Base-by-base conservation (phyloP, 768 basidiomycete species). In the Pleurotus djamor region DNA sequence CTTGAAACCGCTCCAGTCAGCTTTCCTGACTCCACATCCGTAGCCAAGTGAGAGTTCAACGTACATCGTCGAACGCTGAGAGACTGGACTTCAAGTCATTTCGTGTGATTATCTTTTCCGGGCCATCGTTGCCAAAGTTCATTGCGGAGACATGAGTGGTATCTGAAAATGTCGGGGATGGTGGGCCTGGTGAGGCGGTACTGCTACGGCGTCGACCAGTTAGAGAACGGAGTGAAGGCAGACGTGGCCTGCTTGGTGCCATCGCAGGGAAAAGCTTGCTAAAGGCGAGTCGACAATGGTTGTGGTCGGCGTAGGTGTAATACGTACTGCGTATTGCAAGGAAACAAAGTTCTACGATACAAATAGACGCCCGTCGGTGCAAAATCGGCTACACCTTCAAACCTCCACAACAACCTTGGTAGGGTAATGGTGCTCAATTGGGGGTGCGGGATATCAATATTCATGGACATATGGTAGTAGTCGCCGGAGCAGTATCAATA, bases 121-220 rank as follows among this genome's bases (percentile, higher is more conserved):
- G 89, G 5, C 91, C 89, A 64, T 86, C 79, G 50, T 78, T 76
- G 35, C 91, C 90, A 71, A 92, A 89, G 70, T 89, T 84, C 76
- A 92, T 83, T 49, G 82, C 83, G 14, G 92, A 92, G 35, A 79
- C 89, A 67, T 91, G 84, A 8, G 93, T 94, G 21, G 83, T 77
- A 16, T 93, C 91, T 34, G 91, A 88, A 74, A 89, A 92, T 2
- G 92, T 92, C 55, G 92, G 92, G 28, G 92, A 94, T 2, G 91
- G 89, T 13, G 89, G 87, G 38, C 72, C 73, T 57, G 85, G 79
- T 5, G 85, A 83, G 38, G 54, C 32, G 17, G 54, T 56, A 3
- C 75, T 69, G 55, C 72, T 75, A 58, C 79, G 74, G 60, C 68
- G 76, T 44, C 49, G 66, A 57, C 66, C 76, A 69, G 81, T 70